Conservation (phyloP, 345 rosid species). For the Mercurialis annua region DNA sequence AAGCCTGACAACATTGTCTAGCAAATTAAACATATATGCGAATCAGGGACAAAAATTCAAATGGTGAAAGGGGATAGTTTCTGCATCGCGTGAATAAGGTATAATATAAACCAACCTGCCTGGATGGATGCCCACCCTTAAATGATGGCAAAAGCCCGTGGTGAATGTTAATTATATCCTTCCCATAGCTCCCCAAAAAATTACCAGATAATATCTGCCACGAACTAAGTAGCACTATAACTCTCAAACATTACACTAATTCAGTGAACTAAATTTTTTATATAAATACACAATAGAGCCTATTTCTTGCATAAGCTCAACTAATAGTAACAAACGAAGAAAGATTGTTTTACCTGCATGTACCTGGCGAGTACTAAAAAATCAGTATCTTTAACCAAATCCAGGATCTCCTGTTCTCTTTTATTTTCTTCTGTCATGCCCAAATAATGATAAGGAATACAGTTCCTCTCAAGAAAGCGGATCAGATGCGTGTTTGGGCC, state of each 20-base stretch:
- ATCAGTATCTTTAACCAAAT: slow-evolving; percentile 75
- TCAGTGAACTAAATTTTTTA: slow-evolving; percentile 12
- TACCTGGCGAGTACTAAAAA: slow-evolving; percentile 94
- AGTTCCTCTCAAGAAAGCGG: slow-evolving; percentile 78
- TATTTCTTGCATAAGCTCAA: slow-evolving; percentile 9
- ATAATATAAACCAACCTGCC: slow-evolving; percentile 52
- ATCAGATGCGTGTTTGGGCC: slow-evolving; percentile 77
- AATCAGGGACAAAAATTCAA: slow-evolving; percentile 10
- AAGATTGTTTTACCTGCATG: slow-evolving; percentile 77
- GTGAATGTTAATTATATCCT: slow-evolving; percentile 93
- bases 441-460: slow-evolving; percentile 82
- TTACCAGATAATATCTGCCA: slow-evolving; percentile 66
- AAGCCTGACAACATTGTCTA: slow-evolving; percentile 68
- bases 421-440: slow-evolving; percentile 47
- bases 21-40: slow-evolving; percentile 27
- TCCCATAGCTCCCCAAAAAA: slow-evolving; percentile 70
- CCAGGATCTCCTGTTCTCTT: slow-evolving; percentile 75
- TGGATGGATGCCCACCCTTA: slow-evolving; percentile 79
- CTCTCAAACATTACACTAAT: not conserved
- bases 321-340: slow-evolving; percentile 1
- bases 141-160: slow-evolving; percentile 98
- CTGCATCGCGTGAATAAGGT: slow-evolving; percentile 14
- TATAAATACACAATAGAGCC: not conserved
- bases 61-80: slow-evolving; percentile 5
- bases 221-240: slow-evolving; percentile 6